Conservation (phyloP, 2,329 filamentous ascomycete species). For the Xylariaceae sp. region DNA sequence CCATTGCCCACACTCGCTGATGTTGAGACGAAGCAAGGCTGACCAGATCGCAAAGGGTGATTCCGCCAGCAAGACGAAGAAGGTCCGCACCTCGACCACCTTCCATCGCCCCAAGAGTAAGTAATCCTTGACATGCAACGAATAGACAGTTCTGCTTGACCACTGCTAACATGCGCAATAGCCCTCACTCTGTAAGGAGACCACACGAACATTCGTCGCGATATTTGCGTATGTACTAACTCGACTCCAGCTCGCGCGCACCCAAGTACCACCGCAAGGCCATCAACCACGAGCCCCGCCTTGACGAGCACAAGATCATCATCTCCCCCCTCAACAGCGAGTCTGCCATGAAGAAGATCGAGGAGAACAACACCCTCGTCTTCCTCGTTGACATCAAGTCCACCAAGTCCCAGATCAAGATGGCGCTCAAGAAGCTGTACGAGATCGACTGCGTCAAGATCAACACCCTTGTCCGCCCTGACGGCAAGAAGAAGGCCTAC, state of each 20-base stretch:
- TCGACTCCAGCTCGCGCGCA: conserved; percentile 72
- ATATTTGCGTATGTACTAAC: conserved; percentile 1
- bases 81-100: conserved; percentile 86
- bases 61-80: conserved; percentile 76
- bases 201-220: too few species aligned
- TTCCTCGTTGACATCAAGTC: conserved; percentile 97
- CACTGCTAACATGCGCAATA: too few species aligned
- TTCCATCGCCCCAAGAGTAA: conserved; percentile 74
- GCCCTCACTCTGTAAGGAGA: neutral
- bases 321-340: conserved; percentile 99
- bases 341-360: conserved; percentile 99
- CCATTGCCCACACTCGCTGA: too few species aligned
- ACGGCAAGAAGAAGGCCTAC: conserved; percentile 83
- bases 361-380: conserved; percentile 98
- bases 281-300: conserved; percentile 80
- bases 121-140: too few species aligned
- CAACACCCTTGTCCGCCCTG: conserved; percentile 87
- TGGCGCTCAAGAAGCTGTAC: conserved; percentile 93
- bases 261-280: conserved; percentile 98
- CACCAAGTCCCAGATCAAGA: conserved; percentile 99
- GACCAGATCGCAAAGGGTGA: conserved; percentile 19
- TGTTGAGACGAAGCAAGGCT: too few species aligned
- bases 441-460: conserved; percentile 98
- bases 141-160: too few species aligned
- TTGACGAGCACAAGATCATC: conserved; percentile 97